A percentile compares a stretch with the other conserved stretches of the same genome.
These are phyloP conservation scores for Pinguiococcus pyrenoidosus DNA, from an alignment of 108 stramenopile species.

Conservation along the genomic window DNA sequence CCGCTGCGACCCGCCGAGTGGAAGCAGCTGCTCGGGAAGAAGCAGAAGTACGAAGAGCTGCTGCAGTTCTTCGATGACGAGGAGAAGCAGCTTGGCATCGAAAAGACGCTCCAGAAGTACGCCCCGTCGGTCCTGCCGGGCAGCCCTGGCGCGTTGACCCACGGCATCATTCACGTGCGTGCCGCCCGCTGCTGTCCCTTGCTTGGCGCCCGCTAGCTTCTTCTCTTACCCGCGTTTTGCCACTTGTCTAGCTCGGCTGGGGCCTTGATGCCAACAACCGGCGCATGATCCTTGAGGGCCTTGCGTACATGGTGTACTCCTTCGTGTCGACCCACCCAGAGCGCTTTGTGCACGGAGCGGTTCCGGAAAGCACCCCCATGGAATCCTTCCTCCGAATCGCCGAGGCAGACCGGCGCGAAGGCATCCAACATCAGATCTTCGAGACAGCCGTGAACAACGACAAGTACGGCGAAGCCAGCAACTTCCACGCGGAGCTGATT, in stretches of 20 bases:
- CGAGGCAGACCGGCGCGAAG: too few species aligned
- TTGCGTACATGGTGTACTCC: slow-evolving; percentile 18
- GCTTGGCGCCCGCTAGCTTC: too few species aligned
- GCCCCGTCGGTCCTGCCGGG: slow-evolving; percentile 5
- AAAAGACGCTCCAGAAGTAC: not conserved
- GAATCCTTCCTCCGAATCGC: too few species aligned
- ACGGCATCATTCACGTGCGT: slow-evolving; percentile 19
- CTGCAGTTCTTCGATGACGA: slow-evolving; percentile 3
- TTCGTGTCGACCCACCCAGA: too few species aligned
- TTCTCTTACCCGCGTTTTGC: too few species aligned
- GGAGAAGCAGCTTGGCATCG: not conserved
- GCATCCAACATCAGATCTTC: too few species aligned
- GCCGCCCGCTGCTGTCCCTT: too few species aligned
- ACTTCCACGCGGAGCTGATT: slow-evolving; percentile 11
- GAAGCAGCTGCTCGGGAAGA: slow-evolving; percentile 4
- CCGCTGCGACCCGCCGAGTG: too few species aligned
- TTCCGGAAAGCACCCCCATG: too few species aligned
- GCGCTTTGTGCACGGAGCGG: too few species aligned
- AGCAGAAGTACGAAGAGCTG: slow-evolving; percentile 5
- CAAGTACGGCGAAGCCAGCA: slow-evolving; percentile 18
- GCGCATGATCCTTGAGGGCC: slow-evolving; percentile 14
- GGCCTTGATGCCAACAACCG: slow-evolving; percentile 11
- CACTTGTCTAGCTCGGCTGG: too few species aligned
- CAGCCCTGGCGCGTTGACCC: slow-evolving; percentile 10
- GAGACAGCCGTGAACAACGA: too few species aligned